phyloP scores from a whole-genome alignment of 805 yeast species.

The Yamadazyma olivae region DNA sequence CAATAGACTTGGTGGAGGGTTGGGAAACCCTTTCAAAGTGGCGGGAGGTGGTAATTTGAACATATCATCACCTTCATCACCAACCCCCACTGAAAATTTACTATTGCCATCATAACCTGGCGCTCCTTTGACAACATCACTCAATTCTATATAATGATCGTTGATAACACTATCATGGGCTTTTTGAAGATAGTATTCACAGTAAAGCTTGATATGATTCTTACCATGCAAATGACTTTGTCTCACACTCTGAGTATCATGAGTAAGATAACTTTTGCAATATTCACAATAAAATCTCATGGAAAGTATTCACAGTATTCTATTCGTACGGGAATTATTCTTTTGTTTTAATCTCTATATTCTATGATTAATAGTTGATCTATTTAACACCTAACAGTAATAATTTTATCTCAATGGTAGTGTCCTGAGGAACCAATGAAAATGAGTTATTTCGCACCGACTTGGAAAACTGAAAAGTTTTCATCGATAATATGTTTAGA shows the following conservation, averaged over 20 bases:
- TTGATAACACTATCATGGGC: slow-evolving; percentile 37
- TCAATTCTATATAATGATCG: slow-evolving; percentile 20
- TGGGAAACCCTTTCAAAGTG: slow-evolving; percentile 22
- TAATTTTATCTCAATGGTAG: too few relatives aligned
- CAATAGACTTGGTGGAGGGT: slow-evolving; percentile 32
- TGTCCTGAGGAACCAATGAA: slow-evolving; percentile 8
- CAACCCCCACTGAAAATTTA: not conserved
- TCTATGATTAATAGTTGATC: not conserved
- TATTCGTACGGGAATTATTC: too few relatives aligned
- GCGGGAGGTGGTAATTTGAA: slow-evolving; percentile 35
- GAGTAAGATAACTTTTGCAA: slow-evolving; percentile 79
- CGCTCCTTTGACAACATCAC: slow-evolving; percentile 26
- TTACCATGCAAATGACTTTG: slow-evolving; percentile 76
- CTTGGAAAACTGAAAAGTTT: slow-evolving; percentile 5
- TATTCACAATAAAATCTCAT: slow-evolving; percentile 76
- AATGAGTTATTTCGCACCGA: slow-evolving; percentile 8
- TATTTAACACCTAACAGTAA: not conserved
- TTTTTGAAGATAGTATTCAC: slow-evolving; percentile 66
- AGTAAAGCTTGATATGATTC: slow-evolving; percentile 67
- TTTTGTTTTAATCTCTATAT: too few relatives aligned
- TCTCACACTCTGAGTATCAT: slow-evolving; percentile 83
- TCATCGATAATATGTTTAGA: slow-evolving; percentile 13
- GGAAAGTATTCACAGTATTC: too few relatives aligned
- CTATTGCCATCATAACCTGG: slow-evolving; percentile 16
- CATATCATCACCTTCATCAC: slow-evolving; percentile 1